Evolutionary conservation across 2,329 filamentous ascomycete species (phyloP).

Genomic region (Eutypa lata): DNA sequence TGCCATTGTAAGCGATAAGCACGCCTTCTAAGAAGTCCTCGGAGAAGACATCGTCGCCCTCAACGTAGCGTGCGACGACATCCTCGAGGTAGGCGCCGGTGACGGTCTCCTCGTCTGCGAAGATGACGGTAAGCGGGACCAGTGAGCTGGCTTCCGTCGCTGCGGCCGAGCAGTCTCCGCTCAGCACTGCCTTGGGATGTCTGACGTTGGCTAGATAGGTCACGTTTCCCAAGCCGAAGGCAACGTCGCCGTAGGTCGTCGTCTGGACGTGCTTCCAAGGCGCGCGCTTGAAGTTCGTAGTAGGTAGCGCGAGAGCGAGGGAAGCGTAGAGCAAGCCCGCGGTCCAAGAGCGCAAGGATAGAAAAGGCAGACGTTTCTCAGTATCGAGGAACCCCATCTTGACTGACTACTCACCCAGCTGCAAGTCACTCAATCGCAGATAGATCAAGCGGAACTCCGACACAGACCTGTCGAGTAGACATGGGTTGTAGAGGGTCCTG

Average conservation of each 20-base stretch:
- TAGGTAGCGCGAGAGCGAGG: neutral
- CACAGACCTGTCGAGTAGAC: neutral
- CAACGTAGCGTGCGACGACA: slow-evolving; percentile 27
- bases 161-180: slow-evolving; percentile 8
- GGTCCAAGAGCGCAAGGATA: neutral
- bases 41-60: slow-evolving; percentile 33
- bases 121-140: slow-evolving; percentile 26
- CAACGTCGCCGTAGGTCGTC: slow-evolving; percentile 24
- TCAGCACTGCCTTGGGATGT: slow-evolving; percentile 24
- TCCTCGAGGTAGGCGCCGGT: slow-evolving; percentile 25
- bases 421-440: too few species aligned
- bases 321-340: neutral
- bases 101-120: slow-evolving; percentile 23
- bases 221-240: slow-evolving; percentile 33
- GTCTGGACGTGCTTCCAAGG: slow-evolving; percentile 13
- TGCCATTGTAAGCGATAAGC: slow-evolving; percentile 25
- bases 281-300: slow-evolving; percentile 10
- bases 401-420: neutral
- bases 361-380: too few species aligned
- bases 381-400: neutral
- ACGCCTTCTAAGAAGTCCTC: slow-evolving; percentile 32
- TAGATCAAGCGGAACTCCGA: neutral
- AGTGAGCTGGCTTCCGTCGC: slow-evolving; percentile 3
- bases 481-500: neutral
- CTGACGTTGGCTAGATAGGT: slow-evolving; percentile 34